Base-by-base conservation (phyloP, 208 protist genomes). In the Polymyxa betae region DNA sequence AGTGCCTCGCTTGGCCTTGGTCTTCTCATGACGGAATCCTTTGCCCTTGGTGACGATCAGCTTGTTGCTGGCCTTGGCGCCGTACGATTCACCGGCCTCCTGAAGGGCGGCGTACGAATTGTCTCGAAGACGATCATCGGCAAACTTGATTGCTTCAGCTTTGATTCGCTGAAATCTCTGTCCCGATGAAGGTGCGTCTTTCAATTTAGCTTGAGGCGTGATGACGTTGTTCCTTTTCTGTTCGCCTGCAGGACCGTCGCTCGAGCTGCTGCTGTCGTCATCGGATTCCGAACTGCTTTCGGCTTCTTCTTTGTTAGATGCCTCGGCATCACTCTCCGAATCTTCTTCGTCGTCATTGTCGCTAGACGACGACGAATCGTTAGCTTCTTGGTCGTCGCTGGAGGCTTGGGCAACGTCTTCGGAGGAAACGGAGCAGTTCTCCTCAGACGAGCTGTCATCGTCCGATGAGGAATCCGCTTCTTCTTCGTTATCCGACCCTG, bases 11-110 rank as follows among this genome's bases (percentile, higher is more conserved):
- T 89, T 89, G 12, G 46, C 52, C n/a, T 89, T 89, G 46, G 88
- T 89, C 77, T 89, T 89, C 35, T 89, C 88, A 43, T 89, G 88
- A 38, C 88, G 44, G 35, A 89, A 89, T 35, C 88, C 88, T 45
- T 89, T 89, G 44, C 88, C 88, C 77, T 45, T 89, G 5, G 88
- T 89, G 16, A 68, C 88, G 5, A 77, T 89, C 88, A 89, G 29
- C 88, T 89, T 89, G 16, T 89, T 5, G 88, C 88, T 89, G 5
- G 88, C 88, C 52, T 89, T 89, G 72, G 72, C 72, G 40, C 72
- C 72, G n/a, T 82, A 82, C 12, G 72, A 38, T 43, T 82, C 72
- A 5, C 72, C 72, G 16, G 5, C 12, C 35, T 82, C 72, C 40
- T 82, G 72, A 43, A 82, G 5, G 5, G 72, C 72, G 12, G 72